Base-by-base conservation (phyloP, 2,329 filamentous ascomycete species). In the Fusarium domesticum region DNA sequence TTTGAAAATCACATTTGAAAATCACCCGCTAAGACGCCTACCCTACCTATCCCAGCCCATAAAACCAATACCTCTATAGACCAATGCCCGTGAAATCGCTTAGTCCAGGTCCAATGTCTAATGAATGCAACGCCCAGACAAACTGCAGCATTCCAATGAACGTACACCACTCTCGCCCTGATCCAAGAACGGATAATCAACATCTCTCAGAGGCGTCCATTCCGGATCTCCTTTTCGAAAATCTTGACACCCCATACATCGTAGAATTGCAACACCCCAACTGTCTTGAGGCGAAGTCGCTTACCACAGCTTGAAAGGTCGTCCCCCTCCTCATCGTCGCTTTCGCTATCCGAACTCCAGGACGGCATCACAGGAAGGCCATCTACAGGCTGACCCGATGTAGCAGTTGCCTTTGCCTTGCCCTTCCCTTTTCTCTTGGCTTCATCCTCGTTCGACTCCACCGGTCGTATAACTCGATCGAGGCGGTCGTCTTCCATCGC, bases 191-290 rank as follows among this genome's bases (percentile, higher is more conserved):
- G n/a, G n/a, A n/a, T n/a, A n/a, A n/a, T n/a, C n/a, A n/a, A n/a
- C n/a, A n/a, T n/a, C 25, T 32, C 19, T 19, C 42, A 67, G 12
- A 67, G 43, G 36, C 60, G 56, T 16, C 64, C 64, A 33, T 50
- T 62, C 23, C 74, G 66, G 37, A 82, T 63, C 57, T 81, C 77
- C 62, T 80, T 81, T 54, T 77, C 71, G 51, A 82, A 83, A 38
- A 83, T 81, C 48, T 69, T 70, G 28, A 81, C 70, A 0, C 70
- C 77, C 66, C 66, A 68, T 8, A 67, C 66, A 25, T 70, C 67
- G 37, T 68, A 67, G 46, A 68, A 69, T 32, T 64, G 67, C 31
- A 69, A 43, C 14, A 64, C 64, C 3, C 66, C 66, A 30, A 67
- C 56, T 2, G 65, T 68, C 56, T 62, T 67, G 42, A 64, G 65